These are phyloP conservation scores for Fusarium sp. DNA, from an alignment of 2,329 filamentous ascomycete genomes.

Conservation along the genomic window DNA sequence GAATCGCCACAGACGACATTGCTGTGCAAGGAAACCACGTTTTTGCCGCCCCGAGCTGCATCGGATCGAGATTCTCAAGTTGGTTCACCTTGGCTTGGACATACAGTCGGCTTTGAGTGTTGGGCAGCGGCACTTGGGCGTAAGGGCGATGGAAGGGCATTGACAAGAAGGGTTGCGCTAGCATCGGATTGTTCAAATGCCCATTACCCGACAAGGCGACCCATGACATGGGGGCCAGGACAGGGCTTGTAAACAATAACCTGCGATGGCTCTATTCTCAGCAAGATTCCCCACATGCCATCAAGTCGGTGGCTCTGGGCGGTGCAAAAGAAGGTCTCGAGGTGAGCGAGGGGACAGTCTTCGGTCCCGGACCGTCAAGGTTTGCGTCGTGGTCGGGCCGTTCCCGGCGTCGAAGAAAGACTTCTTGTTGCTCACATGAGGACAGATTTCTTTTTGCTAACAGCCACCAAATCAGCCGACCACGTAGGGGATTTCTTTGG, in stretches of 20 bases:
- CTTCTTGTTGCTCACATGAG: neutral
- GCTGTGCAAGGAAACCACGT: neutral
- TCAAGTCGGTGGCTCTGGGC: neutral
- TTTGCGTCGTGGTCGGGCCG: constrained; percentile 2
- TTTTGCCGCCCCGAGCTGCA: neutral
- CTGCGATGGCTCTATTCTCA: neutral
- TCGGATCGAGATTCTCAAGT: neutral
- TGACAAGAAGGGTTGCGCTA: neutral
- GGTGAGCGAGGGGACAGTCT: neutral
- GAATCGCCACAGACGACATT: neutral
- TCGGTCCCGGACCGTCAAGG: neutral
- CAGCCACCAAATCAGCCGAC: constrained; percentile 7
- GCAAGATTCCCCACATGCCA: neutral
- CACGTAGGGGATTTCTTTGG: constrained; percentile 9
- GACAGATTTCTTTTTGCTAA: neutral
- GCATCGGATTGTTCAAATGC: constrained; percentile 13
- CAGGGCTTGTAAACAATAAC: neutral
- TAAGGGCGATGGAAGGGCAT: neutral
- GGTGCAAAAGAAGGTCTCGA: neutral
- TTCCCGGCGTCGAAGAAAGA: neutral
- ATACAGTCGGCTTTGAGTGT: neutral
- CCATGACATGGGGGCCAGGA: neutral
- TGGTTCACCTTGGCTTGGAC: neutral
- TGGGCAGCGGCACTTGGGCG: neutral
- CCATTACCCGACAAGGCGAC: neutral